Base-by-base conservation (phyloP, 78 protist species). In the Dictyostelium intermedium region DNA sequence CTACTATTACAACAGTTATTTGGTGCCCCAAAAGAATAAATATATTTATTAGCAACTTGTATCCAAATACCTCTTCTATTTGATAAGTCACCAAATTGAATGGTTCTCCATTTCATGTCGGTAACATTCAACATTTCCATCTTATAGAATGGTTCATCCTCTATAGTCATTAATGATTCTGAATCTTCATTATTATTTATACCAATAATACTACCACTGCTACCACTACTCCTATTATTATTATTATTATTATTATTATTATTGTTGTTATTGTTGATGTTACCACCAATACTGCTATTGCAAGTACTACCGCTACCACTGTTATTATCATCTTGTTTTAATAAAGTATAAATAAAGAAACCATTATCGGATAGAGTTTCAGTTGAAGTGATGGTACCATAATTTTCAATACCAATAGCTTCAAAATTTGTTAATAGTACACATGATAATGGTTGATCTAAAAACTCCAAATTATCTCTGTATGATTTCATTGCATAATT, bases 81-180 rank as follows among this genome's bases (percentile, higher is more conserved):
- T 23, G 61, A 34, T 39, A 76, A 39, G n/a, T 76, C 53, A 10
- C 82, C 82, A 37, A 32, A 37, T 41, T 76, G 82, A 41, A 76
- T 76, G 1, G 27, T 76, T 76, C 82, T 76, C 82, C 82, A 76
- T 76, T 76, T 76, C 82, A 76, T 76, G n/a, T 76, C 82, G 0
- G 82, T 76, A 5, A 76, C 23, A 76, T 39, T 76, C n/a, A 76
- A 76, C 82, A 76, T 76, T 39, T 76, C 82, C 45, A 76, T 76
- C 23, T 34, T 70, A 70, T 70, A 70, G 32, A 56, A 56, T 56
- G 66, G 23, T 56, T 56, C 66, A 56, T 56, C 66, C 3, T 20
- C 66, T 13, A 56, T 56, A 20, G n/a, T n/a, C n/a, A 56, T 20
- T 56, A 56, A 56, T 56, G 66, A 56, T 56, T 56, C 66, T 56